These are phyloP conservation scores for Rhodotorula graminis DNA, from an alignment of 768 basidiomycete species.

Conservation along the genomic window DNA sequence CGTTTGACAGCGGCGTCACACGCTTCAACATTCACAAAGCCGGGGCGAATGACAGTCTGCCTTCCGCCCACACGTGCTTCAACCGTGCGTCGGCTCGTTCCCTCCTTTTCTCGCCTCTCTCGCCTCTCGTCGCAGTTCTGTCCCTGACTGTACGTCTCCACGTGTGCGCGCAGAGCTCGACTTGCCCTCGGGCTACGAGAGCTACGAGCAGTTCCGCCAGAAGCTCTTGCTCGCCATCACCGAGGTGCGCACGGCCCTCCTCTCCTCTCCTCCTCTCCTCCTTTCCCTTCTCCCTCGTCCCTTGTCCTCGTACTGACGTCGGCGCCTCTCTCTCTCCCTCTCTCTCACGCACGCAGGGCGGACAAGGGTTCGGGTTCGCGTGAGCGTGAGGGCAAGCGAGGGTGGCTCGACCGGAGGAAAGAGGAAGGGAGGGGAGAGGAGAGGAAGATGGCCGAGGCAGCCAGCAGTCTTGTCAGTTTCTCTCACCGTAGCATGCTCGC, in stretches of 20 bases:
- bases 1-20: background rate
- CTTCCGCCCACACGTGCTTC: slow-evolving; percentile 44
- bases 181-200: slow-evolving; percentile 78
- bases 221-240: slow-evolving; percentile 86
- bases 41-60: slow-evolving; percentile 12
- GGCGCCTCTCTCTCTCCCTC: slow-evolving; percentile 53
- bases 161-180: slow-evolving; percentile 49
- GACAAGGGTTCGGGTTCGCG: slow-evolving; percentile 42
- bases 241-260: slow-evolving; percentile 61
- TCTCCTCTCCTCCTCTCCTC: background rate
- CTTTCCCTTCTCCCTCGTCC: background rate
- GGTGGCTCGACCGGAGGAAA: background rate
- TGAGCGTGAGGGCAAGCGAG: background rate
- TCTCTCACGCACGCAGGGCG: no score
- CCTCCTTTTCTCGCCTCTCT: no score
- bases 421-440: no score
- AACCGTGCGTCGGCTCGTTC: slow-evolving; percentile 25
- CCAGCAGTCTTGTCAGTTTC: no score
- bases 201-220: slow-evolving; percentile 91
- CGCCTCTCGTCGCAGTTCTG: no score
- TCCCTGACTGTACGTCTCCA: no score
- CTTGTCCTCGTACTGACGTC: background rate
- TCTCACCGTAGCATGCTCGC: no score
- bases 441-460: no score
- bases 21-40: slow-evolving; percentile 39